Base-by-base conservation (phyloP, 2,329 filamentous ascomycete genomes). In the Juglanconis oblonga region DNA sequence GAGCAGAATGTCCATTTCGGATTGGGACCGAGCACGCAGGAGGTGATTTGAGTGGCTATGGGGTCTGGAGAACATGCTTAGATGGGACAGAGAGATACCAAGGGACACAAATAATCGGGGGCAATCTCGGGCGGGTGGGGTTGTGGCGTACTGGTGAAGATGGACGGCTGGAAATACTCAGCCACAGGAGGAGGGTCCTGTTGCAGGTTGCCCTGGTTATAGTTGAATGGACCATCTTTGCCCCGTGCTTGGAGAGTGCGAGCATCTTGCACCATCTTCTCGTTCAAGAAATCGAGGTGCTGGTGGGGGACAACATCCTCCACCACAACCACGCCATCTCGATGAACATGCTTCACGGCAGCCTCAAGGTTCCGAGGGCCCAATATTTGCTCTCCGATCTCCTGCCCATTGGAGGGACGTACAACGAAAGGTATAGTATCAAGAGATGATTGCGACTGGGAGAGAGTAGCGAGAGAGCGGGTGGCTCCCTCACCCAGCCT, bases 181-280 rank as follows among this genome's bases (percentile, higher is more conserved):
- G 72, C 70, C 0, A 80, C 77, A 2, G 82, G 77, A 0, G 82
- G 83, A 0, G 85, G 76, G 64, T 87, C 84, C 67, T 87, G 85
- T 63, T 87, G 84, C 38, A 87, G 74, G 63, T 87, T 88, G 1
- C 81, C 83, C 52, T 78, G 78, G 66, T 87, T 87, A 67, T 87
- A 87, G 65, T 87, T 87, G 74, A 81, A 88, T 0, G 82, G 83
- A 0, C 80, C 78, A 14, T 83, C 76, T 24, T 85, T 77, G 2
- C 83, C 82, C 36, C 75, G 72, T 0, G 72, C 74, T 59, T 82
- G 81, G 2, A 88, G 73, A 3, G 70, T 67, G 2, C 74, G 74
- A 1, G 85, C 84, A 67, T 88, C 85, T 50, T 81, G 40, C 1
- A 83, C 76, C 85, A 88, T 88, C 64, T 81, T 83, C 50, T 65